These are phyloP conservation scores for Pseudocercospora crystallina DNA, from an alignment of 2,329 filamentous ascomycete species.

Conservation along the genomic window DNA sequence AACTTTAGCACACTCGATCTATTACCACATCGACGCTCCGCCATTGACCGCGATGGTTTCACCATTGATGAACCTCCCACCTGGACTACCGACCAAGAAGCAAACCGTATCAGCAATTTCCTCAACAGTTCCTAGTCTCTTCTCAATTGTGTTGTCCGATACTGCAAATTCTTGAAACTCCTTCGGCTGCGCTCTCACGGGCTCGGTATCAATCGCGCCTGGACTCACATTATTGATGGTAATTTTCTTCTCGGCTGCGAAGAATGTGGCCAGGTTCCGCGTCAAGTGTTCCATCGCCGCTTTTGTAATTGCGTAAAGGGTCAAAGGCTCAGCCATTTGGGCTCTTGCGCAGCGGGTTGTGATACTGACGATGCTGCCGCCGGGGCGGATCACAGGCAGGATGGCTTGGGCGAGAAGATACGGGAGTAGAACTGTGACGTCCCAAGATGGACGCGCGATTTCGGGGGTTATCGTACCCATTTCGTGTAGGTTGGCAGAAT, in stretches of 20 bases:
- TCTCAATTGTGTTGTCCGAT: constrained; percentile 53
- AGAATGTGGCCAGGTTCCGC: constrained; percentile 57
- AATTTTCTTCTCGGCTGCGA: constrained; percentile 53
- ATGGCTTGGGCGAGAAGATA: constrained; percentile 56
- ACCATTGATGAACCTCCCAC: constrained; percentile 19
- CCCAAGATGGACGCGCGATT: constrained; percentile 55
- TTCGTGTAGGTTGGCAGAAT: background rate
- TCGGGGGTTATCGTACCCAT: constrained; percentile 38
- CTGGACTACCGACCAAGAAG: constrained; percentile 49
- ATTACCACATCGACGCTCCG: too few species aligned
- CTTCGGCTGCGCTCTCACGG: constrained; percentile 55
- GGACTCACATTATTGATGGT: constrained; percentile 64
- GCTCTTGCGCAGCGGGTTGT: constrained; percentile 53
- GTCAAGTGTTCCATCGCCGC: constrained; percentile 62
- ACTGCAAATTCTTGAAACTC: constrained; percentile 53
- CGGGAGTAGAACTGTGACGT: constrained; percentile 57
- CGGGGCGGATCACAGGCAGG: constrained; percentile 50
- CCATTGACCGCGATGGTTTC: constrained; percentile 8
- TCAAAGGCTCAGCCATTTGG: constrained; percentile 44
- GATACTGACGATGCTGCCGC: constrained; percentile 60
- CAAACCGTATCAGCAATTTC: constrained; percentile 59
- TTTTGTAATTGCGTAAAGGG: constrained; percentile 58
- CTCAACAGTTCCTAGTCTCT: constrained; percentile 51
- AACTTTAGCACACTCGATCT: too few species aligned
- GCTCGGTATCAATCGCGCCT: constrained; percentile 35